These are phyloP conservation scores for Chytriomyces sp. DNA, from an alignment of 192 early-diverging fungal genomes.

Conservation along the genomic window DNA sequence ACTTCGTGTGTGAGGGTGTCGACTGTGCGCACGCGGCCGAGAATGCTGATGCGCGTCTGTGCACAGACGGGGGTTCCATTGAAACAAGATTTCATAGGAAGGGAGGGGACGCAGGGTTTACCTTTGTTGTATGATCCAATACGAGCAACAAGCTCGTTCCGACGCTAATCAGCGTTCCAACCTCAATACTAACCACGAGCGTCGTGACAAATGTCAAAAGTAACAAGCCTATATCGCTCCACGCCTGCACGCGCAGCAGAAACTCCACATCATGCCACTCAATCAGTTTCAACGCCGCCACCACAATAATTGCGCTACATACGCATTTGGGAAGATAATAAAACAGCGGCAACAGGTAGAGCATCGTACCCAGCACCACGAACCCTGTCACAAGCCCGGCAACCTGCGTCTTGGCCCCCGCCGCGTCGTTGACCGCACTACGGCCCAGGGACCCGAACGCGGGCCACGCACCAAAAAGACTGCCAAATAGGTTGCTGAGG, in stretches of 20 bases:
- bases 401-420: slow-evolving; percentile 89
- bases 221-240: slow-evolving; percentile 79
- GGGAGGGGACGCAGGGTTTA: slow-evolving; percentile 31
- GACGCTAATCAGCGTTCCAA: slow-evolving; percentile 90
- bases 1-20: slow-evolving; percentile 41
- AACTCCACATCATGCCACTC: slow-evolving; percentile 57
- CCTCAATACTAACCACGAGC: slow-evolving; percentile 87
- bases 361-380: slow-evolving; percentile 76
- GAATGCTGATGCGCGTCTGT: slow-evolving; percentile 50
- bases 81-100: background rate
- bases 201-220: slow-evolving; percentile 88
- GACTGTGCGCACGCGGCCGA: slow-evolving; percentile 45
- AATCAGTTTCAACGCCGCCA: slow-evolving; percentile 55
- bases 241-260: slow-evolving; percentile 49
- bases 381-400: slow-evolving; percentile 79
- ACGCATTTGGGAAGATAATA: slow-evolving; percentile 84
- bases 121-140: slow-evolving; percentile 84
- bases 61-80: background rate
- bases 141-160: slow-evolving; percentile 86
- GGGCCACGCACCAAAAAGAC: slow-evolving; percentile 74
- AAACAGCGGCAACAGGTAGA: slow-evolving; percentile 82
- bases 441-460: slow-evolving; percentile 91
- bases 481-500: slow-evolving; percentile 80
- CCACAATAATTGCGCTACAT: slow-evolving; percentile 57
- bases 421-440: slow-evolving; percentile 90